Evolutionary conservation across 495 filamentous ascomycete genomes (phyloP), one percentile per base, ranked within the genome.

Genomic region (Aspergillus incahuasiensis): DNA sequence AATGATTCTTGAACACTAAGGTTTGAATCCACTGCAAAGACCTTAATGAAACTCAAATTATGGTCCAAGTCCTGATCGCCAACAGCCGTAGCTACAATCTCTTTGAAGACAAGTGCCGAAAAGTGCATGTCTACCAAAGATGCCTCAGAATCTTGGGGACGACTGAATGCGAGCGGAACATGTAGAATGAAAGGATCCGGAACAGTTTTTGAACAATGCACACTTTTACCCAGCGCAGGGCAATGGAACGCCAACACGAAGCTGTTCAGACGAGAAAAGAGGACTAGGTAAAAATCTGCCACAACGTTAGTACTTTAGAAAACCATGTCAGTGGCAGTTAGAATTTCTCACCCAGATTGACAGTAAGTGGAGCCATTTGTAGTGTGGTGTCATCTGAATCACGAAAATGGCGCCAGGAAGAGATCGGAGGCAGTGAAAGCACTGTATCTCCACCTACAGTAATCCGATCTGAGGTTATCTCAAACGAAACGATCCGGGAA

Each of bases 401-500:
- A 40, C 76, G 67, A 54, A 69, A 76, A 68, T 80, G 77, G 40
- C 64, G 63, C 74, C 76, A 78, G 18, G 67, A 66, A 7, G 76
- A 51, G 25, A 52, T 64, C 57, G 70, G 67, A 20, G 53, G 55
- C 20, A 71, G 38, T 20, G 61, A 51, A 15, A 38, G 48, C 21
- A 35, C 55, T 9, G 51, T 28, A 9, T 67, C 55, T 5, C 55
- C 16, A 44, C 41, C 5, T 19, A 42, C 30, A 5, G 22, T 11
- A 28, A 38, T 50, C 22, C 46, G 34, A n/a, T 30, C 30, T 15
- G 18, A 43, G 21, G 20, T 22, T 48, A 19, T 22, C 54, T 74
- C 70, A 42, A 77, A 63, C 66, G 71, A 77, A 11, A 76, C 65
- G 6, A 81, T 59, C 20, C 72, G 67, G 20, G 61, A 64, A 6